phyloP scores from a whole-genome alignment of 2,329 filamentous ascomycete species.

The Knufia fluminis region DNA sequence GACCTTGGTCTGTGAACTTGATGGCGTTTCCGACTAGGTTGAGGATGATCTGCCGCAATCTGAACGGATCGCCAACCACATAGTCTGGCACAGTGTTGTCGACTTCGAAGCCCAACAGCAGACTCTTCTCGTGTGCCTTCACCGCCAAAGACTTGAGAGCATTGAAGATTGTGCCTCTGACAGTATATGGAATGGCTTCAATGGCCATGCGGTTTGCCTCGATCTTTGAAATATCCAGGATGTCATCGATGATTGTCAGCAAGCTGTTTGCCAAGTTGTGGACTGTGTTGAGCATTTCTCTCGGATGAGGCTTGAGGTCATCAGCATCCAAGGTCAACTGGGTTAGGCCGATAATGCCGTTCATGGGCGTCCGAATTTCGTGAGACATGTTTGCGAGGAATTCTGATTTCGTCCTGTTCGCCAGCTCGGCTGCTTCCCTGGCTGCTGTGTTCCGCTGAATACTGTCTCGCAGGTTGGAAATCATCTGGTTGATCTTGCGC shows the following conservation, averaged over 20 bases:
- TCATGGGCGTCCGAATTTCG: slow-evolving; percentile 95
- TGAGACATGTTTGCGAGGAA: slow-evolving; percentile 99
- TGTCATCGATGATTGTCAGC: slow-evolving; percentile 87
- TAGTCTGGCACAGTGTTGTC: slow-evolving; percentile 90
- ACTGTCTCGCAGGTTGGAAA: slow-evolving; percentile 86
- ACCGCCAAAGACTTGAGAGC: slow-evolving; percentile 94
- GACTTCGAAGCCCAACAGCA: slow-evolving; percentile 87
- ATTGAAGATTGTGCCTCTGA: slow-evolving; percentile 92
- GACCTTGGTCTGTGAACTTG: slow-evolving; percentile 95
- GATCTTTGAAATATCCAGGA: slow-evolving; percentile 63
- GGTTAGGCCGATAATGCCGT: slow-evolving; percentile 97
- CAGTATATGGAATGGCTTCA: slow-evolving; percentile 92
- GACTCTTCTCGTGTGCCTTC: slow-evolving; percentile 89
- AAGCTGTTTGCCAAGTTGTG: slow-evolving; percentile 94
- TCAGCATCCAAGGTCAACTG: slow-evolving; percentile 92
- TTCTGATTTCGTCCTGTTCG: slow-evolving; percentile 96
- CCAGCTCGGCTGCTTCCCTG: slow-evolving; percentile 88
- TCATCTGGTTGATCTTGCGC: slow-evolving; percentile 99
- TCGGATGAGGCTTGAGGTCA: slow-evolving; percentile 85
- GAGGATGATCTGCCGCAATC: slow-evolving; percentile 88
- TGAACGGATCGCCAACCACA: slow-evolving; percentile 92
- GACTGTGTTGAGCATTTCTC: slow-evolving; percentile 97
- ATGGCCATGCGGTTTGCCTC: slow-evolving; percentile 97
- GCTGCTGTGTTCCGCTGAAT: slow-evolving; percentile 95
- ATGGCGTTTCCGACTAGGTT: slow-evolving; percentile 97